phyloP scores from a whole-genome alignment of 257 asterid genomes.

The Plectranthus barbatus region DNA sequence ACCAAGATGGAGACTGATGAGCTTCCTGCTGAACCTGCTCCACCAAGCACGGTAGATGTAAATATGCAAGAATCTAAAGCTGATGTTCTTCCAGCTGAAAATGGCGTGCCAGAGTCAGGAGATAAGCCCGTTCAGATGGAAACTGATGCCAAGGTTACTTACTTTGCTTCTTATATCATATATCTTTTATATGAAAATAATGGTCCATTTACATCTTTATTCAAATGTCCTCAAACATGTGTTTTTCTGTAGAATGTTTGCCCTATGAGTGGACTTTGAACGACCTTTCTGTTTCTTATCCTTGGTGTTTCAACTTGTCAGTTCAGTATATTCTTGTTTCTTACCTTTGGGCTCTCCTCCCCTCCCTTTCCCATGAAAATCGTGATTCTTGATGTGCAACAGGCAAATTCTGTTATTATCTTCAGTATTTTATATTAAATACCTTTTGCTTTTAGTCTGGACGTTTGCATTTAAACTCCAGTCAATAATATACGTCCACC shows the following conservation, averaged over 20 bases:
- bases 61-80: constrained; percentile 61
- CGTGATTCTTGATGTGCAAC: not conserved
- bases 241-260: constrained; percentile 2
- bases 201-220: not conserved
- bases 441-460: not conserved
- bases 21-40: constrained; percentile 28
- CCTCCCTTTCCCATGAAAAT: not conserved
- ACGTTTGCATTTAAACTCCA: not conserved
- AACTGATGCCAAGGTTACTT: constrained; percentile 71
- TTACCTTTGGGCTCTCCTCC: not conserved
- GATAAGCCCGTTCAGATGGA: constrained; percentile 70
- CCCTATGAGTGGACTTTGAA: not conserved
- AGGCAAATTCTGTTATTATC: not conserved
- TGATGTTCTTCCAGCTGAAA: constrained; percentile 55
- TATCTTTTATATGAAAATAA: not conserved
- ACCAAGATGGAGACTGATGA: constrained; percentile 76
- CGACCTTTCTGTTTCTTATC: not conserved
- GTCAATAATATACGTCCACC: not conserved
- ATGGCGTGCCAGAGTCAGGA: constrained; percentile 56
- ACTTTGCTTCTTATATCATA: not conserved
- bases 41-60: constrained; percentile 40
- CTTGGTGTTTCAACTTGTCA: not conserved
- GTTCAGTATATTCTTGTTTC: not conserved
- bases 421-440: not conserved
- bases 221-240: not conserved